Base-by-base conservation (phyloP, 768 basidiomycete species). In the Russula sp. region DNA sequence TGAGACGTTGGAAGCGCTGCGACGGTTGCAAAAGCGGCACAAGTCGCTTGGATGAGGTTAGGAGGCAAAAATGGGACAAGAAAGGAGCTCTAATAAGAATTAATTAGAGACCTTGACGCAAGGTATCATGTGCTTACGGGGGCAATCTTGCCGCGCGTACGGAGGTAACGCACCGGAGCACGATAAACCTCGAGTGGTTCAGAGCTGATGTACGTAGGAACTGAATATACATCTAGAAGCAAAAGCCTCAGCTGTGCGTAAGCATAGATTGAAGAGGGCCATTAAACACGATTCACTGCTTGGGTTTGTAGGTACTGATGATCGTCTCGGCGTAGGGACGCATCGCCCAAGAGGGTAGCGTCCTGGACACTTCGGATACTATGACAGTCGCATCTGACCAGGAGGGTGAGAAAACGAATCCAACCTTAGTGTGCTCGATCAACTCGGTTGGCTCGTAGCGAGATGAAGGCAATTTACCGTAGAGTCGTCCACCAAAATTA, bases 321-420 rank as follows among this genome's bases (percentile, higher is more conserved):
- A 72, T 58, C 11, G 64, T 60, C 22, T 67, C 58, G 2, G 71
- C 71, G 59, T 71, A 69, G 3, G 60, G n/a, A 38, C 68, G 65
- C 72, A 72, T 72, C 18, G 63, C 67, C 69, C 72, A 69, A 2
- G 65, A 51, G 13, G 72, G 70, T 34, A 72, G 57, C 14, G 59
- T 54, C 11, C 61, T 26, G 20, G 63, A 60, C 24, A 59, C 44
- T 49, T 71, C 70, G 30, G 70, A 71, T 38, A 69, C 60, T 26
- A 72, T 53, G 10, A 72, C 32, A 5, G 42, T 48, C 11, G 68
- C 64, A 20, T 71, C 50, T 46, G 65, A 62, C 68, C 70, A 69
- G 30, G 66, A 51, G 16, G 70, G 71, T 18, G 28, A 54, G 54
- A 65, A 72, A 11, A 67, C 36, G 10, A 64, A 40, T 22, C 64